Percentiles rank a stretch among this genome's conserved stretches.
phyloP scores from a whole-genome alignment of 305 asterid species.

The Solanum aculeatissimum region DNA sequence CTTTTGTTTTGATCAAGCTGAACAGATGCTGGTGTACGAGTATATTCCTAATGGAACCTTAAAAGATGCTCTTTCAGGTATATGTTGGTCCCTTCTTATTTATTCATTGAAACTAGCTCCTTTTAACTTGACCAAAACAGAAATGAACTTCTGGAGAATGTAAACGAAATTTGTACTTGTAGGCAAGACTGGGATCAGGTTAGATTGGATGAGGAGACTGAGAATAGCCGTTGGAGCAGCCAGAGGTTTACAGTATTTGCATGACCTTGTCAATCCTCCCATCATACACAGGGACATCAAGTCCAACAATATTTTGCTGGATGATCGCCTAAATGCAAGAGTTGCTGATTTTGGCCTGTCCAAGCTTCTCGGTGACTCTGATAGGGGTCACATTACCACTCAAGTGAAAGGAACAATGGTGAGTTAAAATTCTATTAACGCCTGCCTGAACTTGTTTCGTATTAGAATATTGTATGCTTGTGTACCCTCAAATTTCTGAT shows the following conservation, averaged over 20 bases:
- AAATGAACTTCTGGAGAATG: not conserved
- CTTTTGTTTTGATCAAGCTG: slow-evolving; percentile 68
- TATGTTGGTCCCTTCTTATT: not conserved
- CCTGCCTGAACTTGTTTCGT: not conserved
- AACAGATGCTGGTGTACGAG: slow-evolving; percentile 73
- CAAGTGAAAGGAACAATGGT: slow-evolving; percentile 96
- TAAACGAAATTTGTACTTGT: slow-evolving; percentile 3
- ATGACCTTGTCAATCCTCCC: slow-evolving; percentile 62
- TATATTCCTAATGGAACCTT: slow-evolving; percentile 58
- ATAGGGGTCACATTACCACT: slow-evolving; percentile 59
- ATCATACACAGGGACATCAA: slow-evolving; percentile 73
- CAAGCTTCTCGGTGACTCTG: slow-evolving; percentile 41
- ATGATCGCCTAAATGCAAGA: slow-evolving; percentile 48
- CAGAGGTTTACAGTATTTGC: slow-evolving; percentile 58
- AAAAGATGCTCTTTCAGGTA: slow-evolving; percentile 74
- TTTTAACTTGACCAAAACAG: not conserved
- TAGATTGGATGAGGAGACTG: slow-evolving; percentile 63
- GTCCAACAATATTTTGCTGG: slow-evolving; percentile 51
- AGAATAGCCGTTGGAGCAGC: slow-evolving; percentile 59
- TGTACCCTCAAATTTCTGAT: not conserved
- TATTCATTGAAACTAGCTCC: not conserved
- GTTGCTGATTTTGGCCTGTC: slow-evolving; percentile 79
- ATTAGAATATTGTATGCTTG: not conserved
- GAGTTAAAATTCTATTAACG: not conserved
- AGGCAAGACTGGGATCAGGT: slow-evolving; percentile 48